A percentile compares a stretch with the other conserved stretches of the same genome.
Evolutionary conservation across 163 green algal genomes (phyloP).

Genomic region (Chlorella variabilis): DNA sequence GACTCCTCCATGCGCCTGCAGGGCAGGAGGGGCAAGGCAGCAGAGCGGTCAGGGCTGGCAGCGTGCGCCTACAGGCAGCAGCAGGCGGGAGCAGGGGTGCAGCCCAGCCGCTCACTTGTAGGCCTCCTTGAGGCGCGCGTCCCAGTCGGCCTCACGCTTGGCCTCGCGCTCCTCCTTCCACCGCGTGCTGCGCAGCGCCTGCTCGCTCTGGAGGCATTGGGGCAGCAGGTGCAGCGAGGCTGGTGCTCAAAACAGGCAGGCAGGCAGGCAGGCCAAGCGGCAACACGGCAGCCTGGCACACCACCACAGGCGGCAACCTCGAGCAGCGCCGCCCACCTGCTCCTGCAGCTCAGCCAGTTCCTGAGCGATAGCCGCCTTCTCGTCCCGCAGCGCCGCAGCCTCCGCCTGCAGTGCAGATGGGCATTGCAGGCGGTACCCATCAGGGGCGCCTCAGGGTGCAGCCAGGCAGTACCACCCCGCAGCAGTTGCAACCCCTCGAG

Average conservation of each 20-base stretch:
- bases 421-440: too few species aligned
- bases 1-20: slow-evolving; percentile 40
- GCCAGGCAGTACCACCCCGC: too few species aligned
- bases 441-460: too few species aligned
- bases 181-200: not conserved
- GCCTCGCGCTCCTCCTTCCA: slow-evolving; percentile 42
- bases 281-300: too few species aligned
- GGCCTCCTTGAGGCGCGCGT: slow-evolving; percentile 45
- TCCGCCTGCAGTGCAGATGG: slow-evolving; percentile 14
- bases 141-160: slow-evolving; percentile 47
- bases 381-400: not conserved
- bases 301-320: too few species aligned
- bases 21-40: not conserved
- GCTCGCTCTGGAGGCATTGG: not conserved
- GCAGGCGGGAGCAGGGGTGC: too few species aligned
- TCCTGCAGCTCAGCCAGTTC: not conserved
- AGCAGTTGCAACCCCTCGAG: too few species aligned
- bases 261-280: not conserved
- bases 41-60: not conserved
- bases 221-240: too few species aligned
- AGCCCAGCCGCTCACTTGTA: slow-evolving; percentile 19
- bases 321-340: not conserved
- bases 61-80: too few species aligned
- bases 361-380: not conserved
- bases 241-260: not conserved